phyloP scores from a whole-genome alignment of 2,329 filamentous ascomycete species.

The Huntiella decipiens region DNA sequence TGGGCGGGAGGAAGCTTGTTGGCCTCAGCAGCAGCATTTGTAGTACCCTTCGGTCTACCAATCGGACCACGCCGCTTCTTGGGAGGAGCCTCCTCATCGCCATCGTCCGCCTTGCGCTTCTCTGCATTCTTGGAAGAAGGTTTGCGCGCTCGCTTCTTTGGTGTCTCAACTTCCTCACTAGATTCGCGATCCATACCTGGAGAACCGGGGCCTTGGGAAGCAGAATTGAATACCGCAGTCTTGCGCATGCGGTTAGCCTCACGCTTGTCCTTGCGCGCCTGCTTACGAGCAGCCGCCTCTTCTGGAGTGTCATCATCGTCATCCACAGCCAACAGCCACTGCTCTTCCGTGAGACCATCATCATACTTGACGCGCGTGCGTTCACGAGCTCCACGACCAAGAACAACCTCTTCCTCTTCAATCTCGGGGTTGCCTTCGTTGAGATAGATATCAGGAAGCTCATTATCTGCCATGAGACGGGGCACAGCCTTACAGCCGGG shows the following conservation, averaged over 20 bases:
- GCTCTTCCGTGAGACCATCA: constrained; percentile 92
- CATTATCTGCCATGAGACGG: constrained; percentile 69
- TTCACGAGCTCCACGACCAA: constrained; percentile 84
- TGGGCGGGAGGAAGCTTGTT: constrained; percentile 44
- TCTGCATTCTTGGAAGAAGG: constrained; percentile 45
- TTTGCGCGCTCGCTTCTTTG: constrained; percentile 74
- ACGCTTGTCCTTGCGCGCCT: constrained; percentile 65
- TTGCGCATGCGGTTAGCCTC: constrained; percentile 56
- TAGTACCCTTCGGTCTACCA: constrained; percentile 44
- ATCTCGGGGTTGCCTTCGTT: constrained; percentile 64
- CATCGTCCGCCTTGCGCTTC: constrained; percentile 75
- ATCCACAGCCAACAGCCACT: constrained; percentile 96
- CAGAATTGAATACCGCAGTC: constrained; percentile 14
- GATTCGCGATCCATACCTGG: constrained; percentile 67
- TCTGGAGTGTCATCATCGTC: constrained; percentile 91
- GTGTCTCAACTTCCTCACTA: constrained; percentile 49
- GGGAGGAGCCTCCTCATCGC: constrained; percentile 56
- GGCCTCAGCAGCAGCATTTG: constrained; percentile 17
- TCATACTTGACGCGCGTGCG: constrained; percentile 90
- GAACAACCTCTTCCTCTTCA: constrained; percentile 55
- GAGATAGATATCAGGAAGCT: constrained; percentile 87
- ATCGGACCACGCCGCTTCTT: constrained; percentile 63
- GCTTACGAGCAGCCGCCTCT: constrained; percentile 76
- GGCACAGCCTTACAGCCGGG: constrained; percentile 44
- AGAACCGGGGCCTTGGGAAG: constrained; percentile 50